Percentiles rank a stretch among this genome's conserved stretches.
Evolutionary conservation across 148 eudicot genomes (phyloP).

Genomic region (Diospyros lotus): DNA sequence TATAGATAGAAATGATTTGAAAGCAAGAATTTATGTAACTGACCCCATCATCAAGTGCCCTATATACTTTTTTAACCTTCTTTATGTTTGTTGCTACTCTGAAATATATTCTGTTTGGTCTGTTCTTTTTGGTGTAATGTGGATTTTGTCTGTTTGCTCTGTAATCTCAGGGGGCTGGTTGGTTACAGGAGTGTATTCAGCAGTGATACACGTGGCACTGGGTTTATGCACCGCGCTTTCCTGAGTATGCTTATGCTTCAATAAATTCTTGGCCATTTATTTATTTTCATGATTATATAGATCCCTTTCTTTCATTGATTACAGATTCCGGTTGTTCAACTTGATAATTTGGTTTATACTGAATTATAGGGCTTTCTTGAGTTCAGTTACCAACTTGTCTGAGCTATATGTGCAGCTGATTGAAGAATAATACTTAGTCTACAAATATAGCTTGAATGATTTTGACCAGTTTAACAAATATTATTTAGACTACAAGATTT

Average conservation of each 20-base stretch:
- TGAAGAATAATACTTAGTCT: not conserved
- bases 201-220: conserved; percentile 95
- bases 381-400: not conserved
- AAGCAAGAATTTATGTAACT: not conserved
- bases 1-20: too few species aligned
- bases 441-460: not conserved
- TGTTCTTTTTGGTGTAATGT: not conserved
- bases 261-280: conserved; percentile 7
- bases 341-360: not conserved
- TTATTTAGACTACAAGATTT: too few species aligned
- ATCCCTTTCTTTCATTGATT: not conserved
- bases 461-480: too few species aligned
- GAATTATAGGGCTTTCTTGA: not conserved
- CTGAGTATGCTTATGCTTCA: conserved; percentile 45
- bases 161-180: conserved; percentile 86
- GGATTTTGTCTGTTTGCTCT: conserved; percentile 3
- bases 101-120: conserved; percentile 1
- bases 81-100: not conserved
- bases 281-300: not conserved
- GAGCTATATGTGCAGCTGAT: not conserved
- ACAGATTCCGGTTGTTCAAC: not conserved
- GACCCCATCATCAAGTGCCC: too few species aligned
- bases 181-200: conserved; percentile 98
- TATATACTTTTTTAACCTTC: not conserved
- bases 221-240: conserved; percentile 99